Conservation (phyloP, 1,139 yeast genomes). For the Saccharomyces hybrid region DNA sequence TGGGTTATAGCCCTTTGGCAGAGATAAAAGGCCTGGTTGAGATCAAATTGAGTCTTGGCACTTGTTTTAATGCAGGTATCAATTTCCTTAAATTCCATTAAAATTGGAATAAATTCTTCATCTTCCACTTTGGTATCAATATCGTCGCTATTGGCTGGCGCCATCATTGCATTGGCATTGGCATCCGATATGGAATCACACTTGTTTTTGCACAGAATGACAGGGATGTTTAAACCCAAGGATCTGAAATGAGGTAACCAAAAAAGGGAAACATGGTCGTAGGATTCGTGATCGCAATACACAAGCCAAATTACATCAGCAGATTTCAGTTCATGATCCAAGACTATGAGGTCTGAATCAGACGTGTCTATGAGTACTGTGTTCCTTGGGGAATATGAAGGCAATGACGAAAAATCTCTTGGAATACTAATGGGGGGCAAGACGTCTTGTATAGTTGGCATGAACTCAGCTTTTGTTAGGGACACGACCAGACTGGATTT, state of each 20-base stretch:
- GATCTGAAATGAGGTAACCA: constrained; percentile 94
- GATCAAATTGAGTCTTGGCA: constrained; percentile 71
- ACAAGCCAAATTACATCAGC: constrained; percentile 93
- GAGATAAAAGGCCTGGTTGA: constrained; percentile 81
- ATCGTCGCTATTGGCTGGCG: constrained; percentile 21
- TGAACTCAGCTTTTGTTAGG: constrained; percentile 70
- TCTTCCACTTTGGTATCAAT: constrained; percentile 31
- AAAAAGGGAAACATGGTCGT: constrained; percentile 80
- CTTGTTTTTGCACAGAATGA: constrained; percentile 85
- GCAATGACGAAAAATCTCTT: constrained; percentile 49
- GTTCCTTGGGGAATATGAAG: constrained; percentile 51
- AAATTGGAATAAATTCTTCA: constrained; percentile 78
- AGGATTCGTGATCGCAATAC: constrained; percentile 87
- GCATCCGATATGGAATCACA: constrained; percentile 38
- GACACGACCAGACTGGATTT: constrained; percentile 70
- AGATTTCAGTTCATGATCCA: constrained; percentile 68
- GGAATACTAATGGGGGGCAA: constrained; percentile 81
- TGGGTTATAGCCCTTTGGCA: constrained; percentile 89
- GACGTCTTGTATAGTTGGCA: constrained; percentile 65
- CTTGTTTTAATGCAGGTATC: constrained; percentile 87
- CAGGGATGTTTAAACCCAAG: constrained; percentile 85
- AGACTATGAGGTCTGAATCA: constrained; percentile 49
- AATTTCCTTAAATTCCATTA: constrained; percentile 87
- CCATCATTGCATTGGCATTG: constrained; percentile 25
- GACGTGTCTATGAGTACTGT: constrained; percentile 77